These are phyloP conservation scores for Boechera retrofracta DNA, from an alignment of 345 rosid genomes.

Conservation along the genomic window DNA sequence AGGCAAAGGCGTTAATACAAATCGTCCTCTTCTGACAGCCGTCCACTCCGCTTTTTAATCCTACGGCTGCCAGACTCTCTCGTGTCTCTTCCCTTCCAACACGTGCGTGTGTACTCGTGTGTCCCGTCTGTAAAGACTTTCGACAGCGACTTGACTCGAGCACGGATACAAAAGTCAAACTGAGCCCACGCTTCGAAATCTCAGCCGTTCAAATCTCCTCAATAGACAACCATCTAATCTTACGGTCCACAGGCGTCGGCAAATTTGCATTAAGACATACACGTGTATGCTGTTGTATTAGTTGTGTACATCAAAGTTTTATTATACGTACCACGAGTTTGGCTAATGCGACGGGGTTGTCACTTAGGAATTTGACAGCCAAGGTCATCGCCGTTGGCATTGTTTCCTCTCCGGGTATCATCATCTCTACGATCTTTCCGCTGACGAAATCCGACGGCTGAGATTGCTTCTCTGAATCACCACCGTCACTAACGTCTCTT, in stretches of 20 bases:
- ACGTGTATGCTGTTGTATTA: constrained; percentile 17
- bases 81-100: constrained; percentile 38
- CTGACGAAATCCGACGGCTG: constrained; percentile 74
- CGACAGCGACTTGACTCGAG: constrained; percentile 46
- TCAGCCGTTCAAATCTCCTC: constrained; percentile 45
- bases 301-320: background rate
- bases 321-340: constrained; percentile 63
- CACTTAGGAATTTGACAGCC: constrained; percentile 82
- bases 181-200: constrained; percentile 42
- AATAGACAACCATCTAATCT: constrained; percentile 1
- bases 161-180: constrained; percentile 50
- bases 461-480: constrained; percentile 58
- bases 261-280: constrained; percentile 12
- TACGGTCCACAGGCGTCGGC: constrained; percentile 35
- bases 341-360: constrained; percentile 64
- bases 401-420: constrained; percentile 97
- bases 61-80: constrained; percentile 48
- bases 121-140: constrained; percentile 44
- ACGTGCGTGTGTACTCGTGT: constrained; percentile 52
- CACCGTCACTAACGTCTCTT: constrained; percentile 52
- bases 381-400: constrained; percentile 88
- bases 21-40: constrained; percentile 55
- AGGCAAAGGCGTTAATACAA: constrained; percentile 48
- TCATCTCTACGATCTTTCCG: constrained; percentile 86
- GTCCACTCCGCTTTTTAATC: constrained; percentile 46